Base-by-base conservation (phyloP, 2,329 filamentous ascomycete species). In the Scedosporium apiospermum region DNA sequence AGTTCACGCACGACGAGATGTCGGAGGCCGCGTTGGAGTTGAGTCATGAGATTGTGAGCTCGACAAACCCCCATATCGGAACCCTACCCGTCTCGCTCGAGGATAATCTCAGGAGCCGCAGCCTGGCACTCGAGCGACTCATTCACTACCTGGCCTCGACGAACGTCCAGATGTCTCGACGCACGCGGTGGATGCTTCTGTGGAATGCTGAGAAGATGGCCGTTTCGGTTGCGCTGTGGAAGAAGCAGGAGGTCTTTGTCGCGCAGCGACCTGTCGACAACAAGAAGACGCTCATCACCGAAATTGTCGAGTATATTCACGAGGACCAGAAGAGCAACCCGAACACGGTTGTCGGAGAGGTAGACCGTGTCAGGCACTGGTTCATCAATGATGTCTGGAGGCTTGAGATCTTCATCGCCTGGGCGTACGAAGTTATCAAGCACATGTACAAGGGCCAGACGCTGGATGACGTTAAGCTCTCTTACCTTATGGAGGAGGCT, bases 151-250 rank as follows among this genome's bases (percentile, higher is more conserved):
- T 98, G 12, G 82, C 83, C 65, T 81, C 82, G 5, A 86, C 88
- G 38, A 87, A 86, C 64, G 80, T 86, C 27, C 78, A 84, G 2
- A 73, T 98, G 5, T 85, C 89, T 66, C 83, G 85, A 49, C 77
- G 77, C 26, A 87, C 87, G 1, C 86, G 87, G 67, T 98, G 93
- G 92, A 81, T 83, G 65, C 76, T 99, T 38, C 78, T 99, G n/a
- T 90, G 87, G 80, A 87, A 93, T 69, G 93, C 93, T 0, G 95
- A 99, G 73, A 96, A 93, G 74, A 83, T 98, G 76, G 86, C 88
- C 53, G 90, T 92, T 42, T 91, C 91, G 18, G 82, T 84, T 64
- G 81, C 86, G 57, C 80, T 98, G 44, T 98, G 93, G 92, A 87
- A 86, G 65, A 80, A 85, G 61, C 91, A 96, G 69, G 90, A 96